phyloP scores from a whole-genome alignment of 371 early-diverging fungal species.

The Smittium culicis region DNA sequence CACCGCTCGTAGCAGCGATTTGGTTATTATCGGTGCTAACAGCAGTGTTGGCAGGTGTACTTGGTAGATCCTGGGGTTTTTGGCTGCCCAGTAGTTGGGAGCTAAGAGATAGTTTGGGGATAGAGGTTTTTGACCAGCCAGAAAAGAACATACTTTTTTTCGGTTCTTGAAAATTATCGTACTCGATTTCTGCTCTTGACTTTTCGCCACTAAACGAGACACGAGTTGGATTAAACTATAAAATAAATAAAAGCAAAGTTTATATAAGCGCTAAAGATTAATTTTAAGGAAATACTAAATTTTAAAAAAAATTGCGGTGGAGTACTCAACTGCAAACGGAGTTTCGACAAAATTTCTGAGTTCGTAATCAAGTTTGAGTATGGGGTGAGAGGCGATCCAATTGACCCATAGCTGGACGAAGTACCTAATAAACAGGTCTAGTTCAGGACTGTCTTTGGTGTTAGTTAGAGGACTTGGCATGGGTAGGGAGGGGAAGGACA shows the following conservation, averaged over 20 bases:
- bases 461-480: constrained; percentile 10
- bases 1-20: background rate
- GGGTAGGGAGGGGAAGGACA: constrained; percentile 24
- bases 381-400: constrained; percentile 30
- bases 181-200: constrained; percentile 8
- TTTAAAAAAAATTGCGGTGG: background rate
- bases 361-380: constrained; percentile 35
- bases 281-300: background rate
- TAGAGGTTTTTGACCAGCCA: background rate
- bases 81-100: background rate
- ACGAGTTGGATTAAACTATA: background rate
- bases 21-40: background rate
- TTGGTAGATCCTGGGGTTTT: background rate
- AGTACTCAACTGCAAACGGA: constrained; percentile 33
- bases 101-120: background rate
- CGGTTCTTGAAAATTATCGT: constrained; percentile 4
- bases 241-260: background rate
- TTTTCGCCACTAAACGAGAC: background rate
- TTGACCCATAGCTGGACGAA: constrained; percentile 33
- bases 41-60: background rate
- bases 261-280: background rate
- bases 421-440: constrained; percentile 30
- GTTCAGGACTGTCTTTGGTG: constrained; percentile 27
- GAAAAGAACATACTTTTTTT: background rate
- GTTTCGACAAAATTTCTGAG: constrained; percentile 37